A percentile compares a stretch with the other conserved stretches of the same genome.
Conservation (phyloP, 768 basidiomycete species). For the Rhizopogon vinicolor region DNA sequence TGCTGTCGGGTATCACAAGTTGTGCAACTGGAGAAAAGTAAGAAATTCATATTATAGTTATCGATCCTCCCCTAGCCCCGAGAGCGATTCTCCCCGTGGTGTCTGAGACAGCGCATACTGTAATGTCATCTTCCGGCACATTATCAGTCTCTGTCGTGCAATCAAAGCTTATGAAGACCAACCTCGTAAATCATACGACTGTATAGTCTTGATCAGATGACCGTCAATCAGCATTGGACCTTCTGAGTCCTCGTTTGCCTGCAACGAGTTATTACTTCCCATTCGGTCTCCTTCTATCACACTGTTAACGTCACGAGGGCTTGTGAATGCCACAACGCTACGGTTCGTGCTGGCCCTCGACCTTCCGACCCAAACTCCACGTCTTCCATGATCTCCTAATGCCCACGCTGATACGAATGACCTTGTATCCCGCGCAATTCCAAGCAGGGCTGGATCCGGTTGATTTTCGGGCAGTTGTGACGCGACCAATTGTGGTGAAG, state of each 20-base stretch:
- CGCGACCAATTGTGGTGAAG: neutral
- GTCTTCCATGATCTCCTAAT: constrained; percentile 15
- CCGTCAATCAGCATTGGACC: constrained; percentile 7
- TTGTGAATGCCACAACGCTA: constrained; percentile 20
- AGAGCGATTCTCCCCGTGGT: constrained; percentile 38
- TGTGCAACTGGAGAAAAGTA: neutral
- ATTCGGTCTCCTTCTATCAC: too few relatives aligned
- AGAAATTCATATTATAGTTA: constrained; percentile 13
- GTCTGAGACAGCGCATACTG: constrained; percentile 42
- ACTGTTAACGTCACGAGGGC: constrained; percentile 3
- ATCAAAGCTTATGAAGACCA: neutral
- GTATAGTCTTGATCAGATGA: constrained; percentile 10
- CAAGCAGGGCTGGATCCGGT: too few relatives aligned
- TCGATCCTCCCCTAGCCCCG: constrained; percentile 35
- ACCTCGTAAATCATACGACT: constrained; percentile 28
- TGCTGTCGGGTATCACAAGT: constrained; percentile 34
- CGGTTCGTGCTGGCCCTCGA: constrained; percentile 10
- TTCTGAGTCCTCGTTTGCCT: neutral
- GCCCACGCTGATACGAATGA: constrained; percentile 13
- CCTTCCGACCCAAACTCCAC: constrained; percentile 21
- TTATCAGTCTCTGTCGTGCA: neutral
- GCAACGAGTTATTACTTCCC: neutral
- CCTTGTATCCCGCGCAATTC: neutral
- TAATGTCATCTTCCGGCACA: constrained; percentile 35
- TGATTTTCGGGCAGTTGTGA: neutral